Conservation (phyloP, 192 early-diverging fungal genomes). For the Backusella australiensis region DNA sequence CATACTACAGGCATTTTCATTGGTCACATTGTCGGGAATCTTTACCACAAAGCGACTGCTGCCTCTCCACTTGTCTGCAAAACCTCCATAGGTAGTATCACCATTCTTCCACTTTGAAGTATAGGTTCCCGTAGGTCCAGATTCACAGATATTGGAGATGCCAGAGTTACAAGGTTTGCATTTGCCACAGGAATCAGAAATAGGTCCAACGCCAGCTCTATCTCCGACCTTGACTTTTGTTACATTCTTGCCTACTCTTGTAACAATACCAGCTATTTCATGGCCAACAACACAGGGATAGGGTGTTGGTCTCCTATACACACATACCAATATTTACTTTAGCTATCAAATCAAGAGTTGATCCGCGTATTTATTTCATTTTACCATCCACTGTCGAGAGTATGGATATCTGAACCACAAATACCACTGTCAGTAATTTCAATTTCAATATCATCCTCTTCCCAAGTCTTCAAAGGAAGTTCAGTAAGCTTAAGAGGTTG, state of each 20-base stretch:
- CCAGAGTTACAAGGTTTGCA: not conserved
- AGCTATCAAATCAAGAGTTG: too few relatives aligned
- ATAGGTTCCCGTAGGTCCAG: not conserved
- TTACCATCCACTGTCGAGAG: slow-evolving; percentile 24
- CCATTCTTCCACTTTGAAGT: slow-evolving; percentile 11
- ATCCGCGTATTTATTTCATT: not conserved
- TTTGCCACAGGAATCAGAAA: not conserved
- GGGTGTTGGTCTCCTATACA: not conserved
- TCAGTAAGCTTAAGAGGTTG: not conserved
- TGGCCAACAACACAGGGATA: slow-evolving; percentile 38
- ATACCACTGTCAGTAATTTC: slow-evolving; percentile 65
- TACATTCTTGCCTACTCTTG: slow-evolving; percentile 35
- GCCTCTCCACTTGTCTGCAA: slow-evolving; percentile 39
- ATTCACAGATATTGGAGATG: not conserved
- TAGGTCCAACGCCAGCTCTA: slow-evolving; percentile 47
- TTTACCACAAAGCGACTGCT: slow-evolving; percentile 56
- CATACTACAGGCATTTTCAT: slow-evolving; percentile 60
- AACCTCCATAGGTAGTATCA: slow-evolving; percentile 38
- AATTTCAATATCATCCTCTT: slow-evolving; percentile 47
- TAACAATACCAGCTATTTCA: slow-evolving; percentile 48
- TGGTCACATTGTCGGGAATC: slow-evolving; percentile 47
- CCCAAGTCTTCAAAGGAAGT: not conserved
- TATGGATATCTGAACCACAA: slow-evolving; percentile 77
- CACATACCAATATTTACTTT: too few relatives aligned
- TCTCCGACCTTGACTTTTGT: slow-evolving; percentile 51